phyloP scores from a whole-genome alignment of 2,329 filamentous ascomycete genomes.

The Colletotrichum navitas region DNA sequence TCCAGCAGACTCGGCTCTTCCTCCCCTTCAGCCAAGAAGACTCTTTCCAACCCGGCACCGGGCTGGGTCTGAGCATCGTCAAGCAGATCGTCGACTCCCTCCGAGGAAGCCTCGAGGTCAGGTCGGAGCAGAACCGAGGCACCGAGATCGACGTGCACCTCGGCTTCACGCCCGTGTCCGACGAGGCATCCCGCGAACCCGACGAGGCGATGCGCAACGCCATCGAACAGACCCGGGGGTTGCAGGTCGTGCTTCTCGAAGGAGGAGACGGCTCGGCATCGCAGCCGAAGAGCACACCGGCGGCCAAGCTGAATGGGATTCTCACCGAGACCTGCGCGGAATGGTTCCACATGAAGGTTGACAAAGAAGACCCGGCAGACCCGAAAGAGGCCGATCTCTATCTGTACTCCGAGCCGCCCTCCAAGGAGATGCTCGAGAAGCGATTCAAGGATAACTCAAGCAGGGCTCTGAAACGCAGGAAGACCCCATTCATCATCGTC shows the following conservation, averaged over 20 bases:
- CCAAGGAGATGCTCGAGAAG: conserved; percentile 43
- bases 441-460: conserved; percentile 41
- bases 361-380: conserved; percentile 37
- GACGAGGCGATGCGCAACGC: conserved; percentile 34
- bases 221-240: conserved; percentile 40
- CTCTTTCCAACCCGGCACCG: conserved; percentile 69
- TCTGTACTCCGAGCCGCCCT: conserved; percentile 48
- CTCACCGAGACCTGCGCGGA: conserved; percentile 48
- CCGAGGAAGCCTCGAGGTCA: conserved; percentile 69
- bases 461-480: conserved; percentile 4
- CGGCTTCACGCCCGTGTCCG: conserved; percentile 49
- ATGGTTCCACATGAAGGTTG: conserved; percentile 53
- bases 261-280: conserved; percentile 15
- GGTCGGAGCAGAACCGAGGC: conserved; percentile 64
- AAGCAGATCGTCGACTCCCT: conserved; percentile 70
- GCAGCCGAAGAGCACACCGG: conserved; percentile 27
- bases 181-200: conserved; percentile 42
- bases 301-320: conserved; percentile 47
- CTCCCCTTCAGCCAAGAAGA: conserved; percentile 75
- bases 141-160: conserved; percentile 66
- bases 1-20: conserved; percentile 70
- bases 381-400: conserved; percentile 44
- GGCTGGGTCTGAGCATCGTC: conserved; percentile 74
- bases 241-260: conserved; percentile 44
- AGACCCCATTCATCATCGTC: conserved; percentile 48